A percentile compares a stretch with the other conserved stretches of the same genome.
Evolutionary conservation across 2,329 filamentous ascomycete species (phyloP).

Genomic region (Diaporthe sp.): DNA sequence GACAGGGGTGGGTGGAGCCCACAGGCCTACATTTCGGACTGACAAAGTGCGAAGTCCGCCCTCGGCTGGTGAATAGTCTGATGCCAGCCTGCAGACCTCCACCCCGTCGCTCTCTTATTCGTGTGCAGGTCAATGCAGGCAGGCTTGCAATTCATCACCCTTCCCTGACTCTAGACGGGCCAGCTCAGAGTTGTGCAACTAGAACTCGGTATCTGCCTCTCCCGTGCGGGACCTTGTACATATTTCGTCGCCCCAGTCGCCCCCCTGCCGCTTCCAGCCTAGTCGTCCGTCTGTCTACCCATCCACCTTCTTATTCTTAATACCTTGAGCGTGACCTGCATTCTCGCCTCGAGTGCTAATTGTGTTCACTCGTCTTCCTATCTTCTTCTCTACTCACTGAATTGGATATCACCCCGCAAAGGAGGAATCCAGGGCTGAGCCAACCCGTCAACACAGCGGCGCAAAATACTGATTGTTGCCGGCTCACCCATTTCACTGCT

Average conservation of each 20-base stretch:
- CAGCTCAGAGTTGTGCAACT: constrained; percentile 10
- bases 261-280: constrained; percentile 11
- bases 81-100: not conserved
- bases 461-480: not conserved
- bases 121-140: not conserved
- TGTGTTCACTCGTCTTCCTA: not conserved
- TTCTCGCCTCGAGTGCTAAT: not conserved
- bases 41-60: constrained; percentile 9
- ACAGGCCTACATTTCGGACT: constrained; percentile 20
- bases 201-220: not conserved
- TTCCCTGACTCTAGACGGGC: not conserved
- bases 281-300: not conserved
- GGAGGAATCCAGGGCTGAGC: not conserved
- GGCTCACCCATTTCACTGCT: not conserved
- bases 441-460: not conserved
- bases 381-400: not conserved
- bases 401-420: not conserved
- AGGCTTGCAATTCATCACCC: not conserved
- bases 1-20: constrained; percentile 5
- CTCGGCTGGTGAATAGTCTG: not conserved
- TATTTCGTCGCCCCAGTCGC: constrained; percentile 17
- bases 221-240: constrained; percentile 9
- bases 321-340: constrained; percentile 5
- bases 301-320: constrained; percentile 28
- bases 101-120: constrained; percentile 21